Base-by-base conservation (phyloP, 257 asterid species). In the Capsicum baccatum region DNA sequence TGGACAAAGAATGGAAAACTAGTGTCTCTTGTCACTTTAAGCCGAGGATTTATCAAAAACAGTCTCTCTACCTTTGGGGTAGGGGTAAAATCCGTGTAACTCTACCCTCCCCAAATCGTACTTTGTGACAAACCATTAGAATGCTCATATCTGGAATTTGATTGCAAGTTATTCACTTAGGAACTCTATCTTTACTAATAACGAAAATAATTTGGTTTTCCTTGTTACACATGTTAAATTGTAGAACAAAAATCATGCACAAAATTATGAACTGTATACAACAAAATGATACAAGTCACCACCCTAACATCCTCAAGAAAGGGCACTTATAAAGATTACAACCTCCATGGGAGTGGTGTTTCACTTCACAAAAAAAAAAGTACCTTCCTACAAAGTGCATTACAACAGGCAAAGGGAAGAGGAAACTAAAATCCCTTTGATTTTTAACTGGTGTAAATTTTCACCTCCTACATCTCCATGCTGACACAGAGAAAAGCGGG, bases 381-480 rank as follows among this genome's bases (percentile, higher is more conserved):
- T 52, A 50, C 81, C 47, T 52, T 52, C 62, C 62, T 74, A 50
- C 62, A n/a, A 48, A 73, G 60, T 48, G 12, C 80, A 73, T 73
- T 50, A 21, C 81, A 52, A 13, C 26, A 54, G 42, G 16, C 21
- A 14, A 76, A 11, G 37, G 2, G 3, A 74, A 67, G 16, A 63
- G n/a, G 48, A 13, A 67, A 67, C 74, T 1, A 67, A 48, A 48
- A 3, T 47, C 56, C 80, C 59, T 52, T 14, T 50, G 13, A 21
- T 50, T 21, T n/a, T 73, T 6, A 50, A 21, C 81, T 48, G 5
- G 21, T 74, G 26, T 7, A 52, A 74, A 2, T 13, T 16, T 63
- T 91, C 90, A 94, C 88, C 94, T 90, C 92, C 95, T 88, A 89
- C 84, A 90, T 79, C 98, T 94, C 99, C 98, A 96, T 6, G 97